phyloP scores from a whole-genome alignment of 805 yeast species.

The Nakazawaea molendinolei region DNA sequence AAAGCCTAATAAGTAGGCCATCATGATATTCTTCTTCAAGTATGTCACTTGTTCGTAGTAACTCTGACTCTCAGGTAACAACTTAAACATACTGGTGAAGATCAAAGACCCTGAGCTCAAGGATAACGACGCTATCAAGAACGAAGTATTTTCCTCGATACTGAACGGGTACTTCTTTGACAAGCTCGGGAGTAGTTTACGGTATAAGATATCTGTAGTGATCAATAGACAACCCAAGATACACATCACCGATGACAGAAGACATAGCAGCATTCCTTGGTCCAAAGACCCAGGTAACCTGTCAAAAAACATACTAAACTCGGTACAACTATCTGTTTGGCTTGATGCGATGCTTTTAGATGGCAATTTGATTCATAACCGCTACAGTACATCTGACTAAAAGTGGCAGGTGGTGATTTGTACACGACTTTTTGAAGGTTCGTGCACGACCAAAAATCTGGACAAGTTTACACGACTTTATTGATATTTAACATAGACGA shows the following conservation, averaged over 20 bases:
- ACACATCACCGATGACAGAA: conserved; percentile 64
- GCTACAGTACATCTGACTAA: too few species aligned
- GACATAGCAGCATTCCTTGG: conserved; percentile 63
- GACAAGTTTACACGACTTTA: too few species aligned
- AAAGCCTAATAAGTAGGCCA: conserved; percentile 35
- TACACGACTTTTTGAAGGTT: too few species aligned
- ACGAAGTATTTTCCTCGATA: conserved; percentile 50
- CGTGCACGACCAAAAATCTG: too few species aligned
- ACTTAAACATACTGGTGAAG: conserved; percentile 68
- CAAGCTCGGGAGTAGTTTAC: conserved; percentile 32
- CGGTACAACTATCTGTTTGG: neutral
- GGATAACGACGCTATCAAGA: conserved; percentile 70
- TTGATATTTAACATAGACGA: too few species aligned
- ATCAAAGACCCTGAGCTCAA: conserved; percentile 77
- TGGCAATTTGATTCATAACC: too few species aligned
- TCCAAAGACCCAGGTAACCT: conserved; percentile 16
- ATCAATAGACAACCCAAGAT: conserved; percentile 65
- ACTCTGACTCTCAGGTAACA: conserved; percentile 61
- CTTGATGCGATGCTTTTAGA: too few species aligned
- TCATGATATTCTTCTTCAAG: conserved; percentile 21
- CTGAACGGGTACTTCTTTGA: conserved; percentile 39
- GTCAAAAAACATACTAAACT: neutral
- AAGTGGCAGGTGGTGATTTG: too few species aligned
- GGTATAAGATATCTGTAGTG: conserved; percentile 50
- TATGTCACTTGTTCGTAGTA: conserved; percentile 33